phyloP scores from a whole-genome alignment of 2,329 filamentous ascomycete species.

The Periconia macrospinosa region DNA sequence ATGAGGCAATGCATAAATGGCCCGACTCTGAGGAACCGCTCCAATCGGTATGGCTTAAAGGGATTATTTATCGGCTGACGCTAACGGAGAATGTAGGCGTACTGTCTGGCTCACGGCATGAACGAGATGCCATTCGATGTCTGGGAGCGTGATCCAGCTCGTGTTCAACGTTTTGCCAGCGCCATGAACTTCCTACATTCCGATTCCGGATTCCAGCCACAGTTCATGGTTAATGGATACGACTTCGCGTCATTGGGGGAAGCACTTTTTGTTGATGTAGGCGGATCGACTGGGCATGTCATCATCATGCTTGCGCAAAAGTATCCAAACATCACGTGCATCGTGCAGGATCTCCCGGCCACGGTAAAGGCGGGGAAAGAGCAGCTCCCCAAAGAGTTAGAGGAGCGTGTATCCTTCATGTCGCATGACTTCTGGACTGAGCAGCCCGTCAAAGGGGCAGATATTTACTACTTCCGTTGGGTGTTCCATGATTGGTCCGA shows the following conservation, averaged over 20 bases:
- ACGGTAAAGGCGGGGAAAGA: background rate
- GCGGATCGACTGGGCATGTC: background rate
- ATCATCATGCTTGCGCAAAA: background rate
- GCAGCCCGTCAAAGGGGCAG: constrained; percentile 26
- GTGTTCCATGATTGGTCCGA: constrained; percentile 48
- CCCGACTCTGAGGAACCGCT: too few species aligned
- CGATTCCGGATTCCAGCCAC: too few species aligned
- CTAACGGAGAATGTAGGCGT: background rate
- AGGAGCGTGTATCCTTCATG: constrained; percentile 13
- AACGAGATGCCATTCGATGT: too few species aligned
- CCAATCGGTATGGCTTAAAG: background rate
- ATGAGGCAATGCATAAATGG: background rate
- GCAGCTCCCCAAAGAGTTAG: constrained; percentile 3
- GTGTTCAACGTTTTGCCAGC: too few species aligned
- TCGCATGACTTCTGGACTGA: constrained; percentile 22
- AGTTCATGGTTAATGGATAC: too few species aligned
- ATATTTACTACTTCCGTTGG: constrained; percentile 43
- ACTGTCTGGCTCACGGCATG: too few species aligned
- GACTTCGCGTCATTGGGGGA: too few species aligned
- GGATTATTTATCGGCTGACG: background rate
- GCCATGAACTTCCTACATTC: too few species aligned
- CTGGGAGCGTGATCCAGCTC: too few species aligned
- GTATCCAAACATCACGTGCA: background rate
- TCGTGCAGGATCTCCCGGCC: background rate
- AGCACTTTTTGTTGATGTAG: background rate